Conservation (phyloP, 2,329 filamentous ascomycete genomes). For the Colletotrichum navitas region DNA sequence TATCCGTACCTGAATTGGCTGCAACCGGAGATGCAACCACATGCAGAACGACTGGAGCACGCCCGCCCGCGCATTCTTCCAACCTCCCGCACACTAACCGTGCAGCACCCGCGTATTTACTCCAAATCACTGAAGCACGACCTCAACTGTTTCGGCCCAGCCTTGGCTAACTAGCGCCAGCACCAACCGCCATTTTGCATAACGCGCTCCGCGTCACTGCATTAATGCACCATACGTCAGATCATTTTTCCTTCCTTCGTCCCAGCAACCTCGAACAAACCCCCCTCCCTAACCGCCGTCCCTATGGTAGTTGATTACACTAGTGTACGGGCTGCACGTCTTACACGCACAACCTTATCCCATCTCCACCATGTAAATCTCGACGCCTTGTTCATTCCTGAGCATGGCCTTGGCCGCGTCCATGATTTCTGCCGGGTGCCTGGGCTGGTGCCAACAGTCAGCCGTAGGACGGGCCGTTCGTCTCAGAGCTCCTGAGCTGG, state of each 20-base stretch:
- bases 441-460: conserved; percentile 10
- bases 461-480: conserved; percentile 9
- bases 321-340: conserved; percentile 1
- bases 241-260: conserved; percentile 35
- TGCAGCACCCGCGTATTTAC: conserved; percentile 3
- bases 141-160: conserved; percentile 28
- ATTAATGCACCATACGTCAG: conserved; percentile 36
- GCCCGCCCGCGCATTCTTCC: background rate
- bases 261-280: no score
- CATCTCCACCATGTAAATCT: conserved; percentile 27
- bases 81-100: background rate
- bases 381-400: conserved; percentile 25
- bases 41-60: conserved; percentile 17
- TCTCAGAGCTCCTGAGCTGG: conserved; percentile 15
- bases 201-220: conserved; percentile 32
- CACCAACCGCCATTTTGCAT: conserved; percentile 29
- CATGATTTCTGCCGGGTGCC: background rate
- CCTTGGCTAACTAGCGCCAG: conserved; percentile 12
- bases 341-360: conserved; percentile 16
- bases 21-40: conserved; percentile 33
- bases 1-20: conserved; percentile 36
- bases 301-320: background rate
- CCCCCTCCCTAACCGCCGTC: no score
- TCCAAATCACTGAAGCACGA: conserved; percentile 17
- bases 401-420: no score